A percentile compares a stretch with the other conserved stretches of the same genome.
These are phyloP conservation scores for Tetracladium marchalianum DNA, from an alignment of 495 filamentous ascomycete genomes.

Conservation along the genomic window DNA sequence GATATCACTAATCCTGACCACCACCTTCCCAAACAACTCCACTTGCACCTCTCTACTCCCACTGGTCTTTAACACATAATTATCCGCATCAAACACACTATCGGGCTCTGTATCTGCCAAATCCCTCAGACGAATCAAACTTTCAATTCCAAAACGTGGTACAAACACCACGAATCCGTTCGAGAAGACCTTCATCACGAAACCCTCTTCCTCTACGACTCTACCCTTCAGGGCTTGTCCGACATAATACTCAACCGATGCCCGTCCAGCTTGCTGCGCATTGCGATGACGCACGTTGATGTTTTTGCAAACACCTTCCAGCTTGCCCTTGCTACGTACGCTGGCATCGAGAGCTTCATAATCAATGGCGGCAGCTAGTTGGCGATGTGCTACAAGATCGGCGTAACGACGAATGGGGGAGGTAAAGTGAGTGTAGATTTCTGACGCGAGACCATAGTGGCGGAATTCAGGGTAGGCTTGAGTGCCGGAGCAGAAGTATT, in stretches of 20 bases:
- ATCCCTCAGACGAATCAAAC: constrained; percentile 76
- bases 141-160: constrained; percentile 89
- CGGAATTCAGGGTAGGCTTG: constrained; percentile 89
- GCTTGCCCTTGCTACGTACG: constrained; percentile 63
- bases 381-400: constrained; percentile 85
- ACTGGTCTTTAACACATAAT: constrained; percentile 56
- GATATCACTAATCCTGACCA: constrained; percentile 78
- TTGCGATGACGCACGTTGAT: constrained; percentile 97
- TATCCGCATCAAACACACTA: constrained; percentile 72
- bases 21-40: constrained; percentile 83
- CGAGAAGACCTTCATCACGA: constrained; percentile 92
- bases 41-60: constrained; percentile 48
- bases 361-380: constrained; percentile 88
- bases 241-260: constrained; percentile 93
- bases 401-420: constrained; percentile 95
- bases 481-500: constrained; percentile 93
- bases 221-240: constrained; percentile 87
- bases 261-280: constrained; percentile 87
- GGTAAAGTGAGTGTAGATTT: constrained; percentile 99
- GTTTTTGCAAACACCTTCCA: constrained; percentile 92
- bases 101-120: constrained; percentile 66
- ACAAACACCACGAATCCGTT: constrained; percentile 97
- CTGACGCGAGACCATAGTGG: constrained; percentile 88
- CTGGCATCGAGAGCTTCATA: constrained; percentile 77
- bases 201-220: constrained; percentile 73